Base-by-base conservation (phyloP, 1,284 basidiomycete species). In the Ustilago loliicola region DNA sequence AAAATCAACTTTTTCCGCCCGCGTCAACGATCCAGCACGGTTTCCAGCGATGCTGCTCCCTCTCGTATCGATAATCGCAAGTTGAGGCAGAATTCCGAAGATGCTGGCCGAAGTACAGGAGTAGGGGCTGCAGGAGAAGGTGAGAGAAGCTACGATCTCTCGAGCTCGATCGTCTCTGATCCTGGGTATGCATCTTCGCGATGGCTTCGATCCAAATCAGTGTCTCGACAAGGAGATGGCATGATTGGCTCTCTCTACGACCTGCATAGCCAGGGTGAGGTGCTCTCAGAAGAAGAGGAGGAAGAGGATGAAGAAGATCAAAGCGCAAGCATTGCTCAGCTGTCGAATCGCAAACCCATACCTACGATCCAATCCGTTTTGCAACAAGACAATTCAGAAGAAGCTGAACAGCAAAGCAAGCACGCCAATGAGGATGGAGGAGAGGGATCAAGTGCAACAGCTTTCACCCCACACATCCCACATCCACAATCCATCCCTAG, bases 201-300 rank as follows among this genome's bases (percentile, higher is more conserved):
- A 21, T 72, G 65, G 65, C 56, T 51, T 11, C 27, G 57, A 15
- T 60, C 65, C 7, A 63, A 60, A 25, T 67, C 65, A 6, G 56
- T 65, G 7, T 51, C 56, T 1, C n/a, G 61, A 25, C 71, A 62
- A 19, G 61, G 53, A 5, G 65, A 64, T 3, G 63, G 56, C 0
- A 68, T 73, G 61, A 27, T 67, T 15, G 65, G 52, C 1, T 71
- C 73, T 19, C 25, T 70, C 34, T 61, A 71, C 45, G 65, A 76
- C n/a, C 52, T 76, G 36, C 61, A 65, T 21, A 62, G 60, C 32
- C 64, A 72, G 11, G 72, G 42, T 6, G 65, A 72, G 25, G 66
- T 78, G 15, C 40, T 75, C 1, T 78, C 76, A 8, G 76, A 74
- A 21, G 76, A 78, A 21, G 76, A 78, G n/a, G 70, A 70, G 34